Conservation (phyloP, 1,139 yeast genomes). For the Blastobotrys buckinghamii region DNA sequence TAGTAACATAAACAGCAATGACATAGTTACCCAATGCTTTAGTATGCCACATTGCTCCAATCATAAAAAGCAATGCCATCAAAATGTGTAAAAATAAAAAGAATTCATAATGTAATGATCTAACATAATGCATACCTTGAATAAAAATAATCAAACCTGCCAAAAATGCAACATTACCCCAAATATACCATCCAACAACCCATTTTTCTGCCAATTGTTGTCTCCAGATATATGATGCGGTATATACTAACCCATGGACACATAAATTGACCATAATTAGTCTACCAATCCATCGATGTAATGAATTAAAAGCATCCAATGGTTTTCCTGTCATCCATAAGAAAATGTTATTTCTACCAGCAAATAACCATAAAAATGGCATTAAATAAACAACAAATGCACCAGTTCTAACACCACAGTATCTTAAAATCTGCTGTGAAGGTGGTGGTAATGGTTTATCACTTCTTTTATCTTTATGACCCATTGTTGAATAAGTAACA, state of each 20-base stretch:
- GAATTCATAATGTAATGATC: slow-evolving; percentile 24
- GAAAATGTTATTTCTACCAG: slow-evolving; percentile 58
- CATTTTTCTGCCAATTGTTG: slow-evolving; percentile 9
- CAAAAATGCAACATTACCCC: slow-evolving; percentile 21
- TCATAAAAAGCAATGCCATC: slow-evolving; percentile 50
- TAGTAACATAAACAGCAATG: slow-evolving; percentile 37
- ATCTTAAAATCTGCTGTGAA: slow-evolving; percentile 14
- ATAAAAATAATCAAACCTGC: slow-evolving; percentile 14
- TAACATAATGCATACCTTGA: slow-evolving; percentile 17
- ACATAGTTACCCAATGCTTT: slow-evolving; percentile 1
- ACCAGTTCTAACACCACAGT: slow-evolving; percentile 55
- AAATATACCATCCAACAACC: slow-evolving; percentile 32
- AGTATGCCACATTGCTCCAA: slow-evolving; percentile 56
- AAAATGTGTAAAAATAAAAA: slow-evolving; percentile 56
- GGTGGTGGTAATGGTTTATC: slow-evolving; percentile 2
- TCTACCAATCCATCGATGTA: slow-evolving; percentile 59
- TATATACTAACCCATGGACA: slow-evolving; percentile 4
- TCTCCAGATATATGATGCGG: slow-evolving; percentile 15
- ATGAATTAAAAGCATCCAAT: slow-evolving; percentile 51
- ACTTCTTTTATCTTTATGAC: too few relatives aligned
- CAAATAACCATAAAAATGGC: slow-evolving; percentile 51
- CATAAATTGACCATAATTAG: slow-evolving; percentile 39
- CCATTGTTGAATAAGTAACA: slow-evolving; percentile 31
- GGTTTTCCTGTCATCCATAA: slow-evolving; percentile 56
- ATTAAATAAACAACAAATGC: slow-evolving; percentile 44